Evolutionary conservation across 176 grass and related monocot species (phyloP).

Genomic region (Pontederia crassipes): DNA sequence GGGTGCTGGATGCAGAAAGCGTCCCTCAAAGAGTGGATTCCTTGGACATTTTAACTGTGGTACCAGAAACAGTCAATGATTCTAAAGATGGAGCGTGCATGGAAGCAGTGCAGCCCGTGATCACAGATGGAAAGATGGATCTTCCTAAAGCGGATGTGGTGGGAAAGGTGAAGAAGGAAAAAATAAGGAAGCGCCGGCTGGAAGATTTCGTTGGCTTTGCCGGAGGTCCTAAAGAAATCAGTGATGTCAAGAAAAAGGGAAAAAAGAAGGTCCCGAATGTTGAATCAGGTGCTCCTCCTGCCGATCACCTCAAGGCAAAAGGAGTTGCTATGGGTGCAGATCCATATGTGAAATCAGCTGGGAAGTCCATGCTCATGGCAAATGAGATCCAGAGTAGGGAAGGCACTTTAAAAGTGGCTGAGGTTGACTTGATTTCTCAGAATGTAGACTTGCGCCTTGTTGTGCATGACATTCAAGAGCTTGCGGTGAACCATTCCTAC

Average conservation of each 20-base stretch:
- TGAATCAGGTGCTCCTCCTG: not conserved
- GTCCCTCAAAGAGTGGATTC: too few relatives aligned
- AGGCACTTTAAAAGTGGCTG: not conserved
- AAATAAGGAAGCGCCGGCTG: constrained; percentile 38
- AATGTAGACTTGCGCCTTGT: constrained; percentile 42
- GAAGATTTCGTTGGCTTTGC: constrained; percentile 19
- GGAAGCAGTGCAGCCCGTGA: not conserved
- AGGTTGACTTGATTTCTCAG: constrained; percentile 14
- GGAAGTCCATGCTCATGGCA: not conserved
- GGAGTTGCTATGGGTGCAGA: not conserved
- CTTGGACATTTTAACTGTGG: too few relatives aligned
- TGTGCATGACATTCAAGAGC: constrained; percentile 42
- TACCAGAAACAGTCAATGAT: not conserved
- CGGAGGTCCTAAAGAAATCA: not conserved
- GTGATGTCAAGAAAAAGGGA: constrained; percentile 28
- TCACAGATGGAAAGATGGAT: not conserved
- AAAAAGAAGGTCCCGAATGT: constrained; percentile 4
- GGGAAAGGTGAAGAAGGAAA: constrained; percentile 20
- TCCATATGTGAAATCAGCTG: not conserved
- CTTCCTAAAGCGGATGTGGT: not conserved
- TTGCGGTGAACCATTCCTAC: constrained; percentile 49
- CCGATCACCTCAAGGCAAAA: not conserved
- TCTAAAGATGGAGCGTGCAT: not conserved
- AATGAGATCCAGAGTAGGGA: not conserved
- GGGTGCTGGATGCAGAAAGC: too few relatives aligned